phyloP scores from a whole-genome alignment of 768 basidiomycete species.

The Tylopilus felleus region DNA sequence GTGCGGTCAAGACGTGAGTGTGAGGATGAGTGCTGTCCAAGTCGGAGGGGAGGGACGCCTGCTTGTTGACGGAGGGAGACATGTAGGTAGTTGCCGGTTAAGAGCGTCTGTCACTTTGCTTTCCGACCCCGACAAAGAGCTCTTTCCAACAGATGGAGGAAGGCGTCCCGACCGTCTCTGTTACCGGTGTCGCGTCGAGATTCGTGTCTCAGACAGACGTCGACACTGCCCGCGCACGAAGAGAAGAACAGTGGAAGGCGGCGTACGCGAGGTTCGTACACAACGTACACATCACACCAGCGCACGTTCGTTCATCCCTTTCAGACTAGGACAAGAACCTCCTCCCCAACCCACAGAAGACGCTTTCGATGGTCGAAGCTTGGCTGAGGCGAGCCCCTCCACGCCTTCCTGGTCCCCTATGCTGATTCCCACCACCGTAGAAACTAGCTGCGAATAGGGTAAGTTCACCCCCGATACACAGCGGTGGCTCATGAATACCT shows the following conservation, averaged over 20 bases:
- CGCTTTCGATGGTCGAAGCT: slow-evolving; percentile 76
- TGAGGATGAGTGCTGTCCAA: slow-evolving; percentile 26
- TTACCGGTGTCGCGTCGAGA: slow-evolving; percentile 74
- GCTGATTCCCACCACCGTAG: slow-evolving; percentile 36
- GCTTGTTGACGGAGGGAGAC: slow-evolving; percentile 15
- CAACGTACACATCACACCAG: neutral
- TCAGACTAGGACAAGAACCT: slow-evolving; percentile 79
- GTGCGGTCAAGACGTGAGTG: slow-evolving; percentile 20
- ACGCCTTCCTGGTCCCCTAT: slow-evolving; percentile 1
- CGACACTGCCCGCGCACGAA: slow-evolving; percentile 63
- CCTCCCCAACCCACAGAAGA: slow-evolving; percentile 75
- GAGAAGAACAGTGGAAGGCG: slow-evolving; percentile 87
- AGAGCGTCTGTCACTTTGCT: slow-evolving; percentile 11
- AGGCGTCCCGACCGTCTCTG: slow-evolving; percentile 66
- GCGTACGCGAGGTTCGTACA: slow-evolving; percentile 70
- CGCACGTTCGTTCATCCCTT: slow-evolving; percentile 6
- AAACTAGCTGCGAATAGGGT: slow-evolving; percentile 90
- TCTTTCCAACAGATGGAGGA: slow-evolving; percentile 53
- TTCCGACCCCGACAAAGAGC: slow-evolving; percentile 19
- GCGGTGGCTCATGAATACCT: slow-evolving; percentile 8
- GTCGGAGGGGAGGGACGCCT: slow-evolving; percentile 23
- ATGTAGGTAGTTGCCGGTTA: slow-evolving; percentile 16
- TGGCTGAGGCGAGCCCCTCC: slow-evolving; percentile 71
- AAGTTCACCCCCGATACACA: slow-evolving; percentile 21
- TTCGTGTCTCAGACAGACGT: slow-evolving; percentile 81